Base-by-base conservation (phyloP, 208 protist genomes). In the Trypanosoma platydactyli region DNA sequence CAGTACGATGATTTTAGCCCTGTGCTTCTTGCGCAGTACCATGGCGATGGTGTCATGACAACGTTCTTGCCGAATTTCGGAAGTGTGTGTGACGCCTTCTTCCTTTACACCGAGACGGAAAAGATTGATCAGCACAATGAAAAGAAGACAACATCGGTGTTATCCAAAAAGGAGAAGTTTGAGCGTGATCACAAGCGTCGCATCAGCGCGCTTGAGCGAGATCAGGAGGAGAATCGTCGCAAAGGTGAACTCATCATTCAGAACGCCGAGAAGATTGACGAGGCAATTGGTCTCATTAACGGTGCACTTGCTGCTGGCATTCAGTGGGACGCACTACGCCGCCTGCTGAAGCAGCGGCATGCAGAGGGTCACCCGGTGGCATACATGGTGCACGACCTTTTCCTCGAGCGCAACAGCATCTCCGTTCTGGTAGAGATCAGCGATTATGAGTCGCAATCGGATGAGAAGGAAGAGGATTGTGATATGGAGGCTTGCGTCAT, bases 141-240 rank as follows among this genome's bases (percentile, higher is more conserved):
- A 27, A 86, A 90, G 71, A 73, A 94, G 41, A 85, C 93, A 41
- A 85, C 64, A 3, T 71, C 72, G 15, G 91, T 82, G 12, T 53
- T 91, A 51, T 90, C 86, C 13, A 98, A 98, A 65, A 64, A 96
- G 30, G 94, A 97, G 29, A 95, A 97, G 71, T 91, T 97, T 22
- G 77, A 86, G 41, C 57, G 71, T 9, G 91, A 97, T 62, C 90
- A 97, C 80, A 70, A 87, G 48, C 75, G 88, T n/a, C 90, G 94
- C 64, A 72, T 98, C n/a, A 53, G 79, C 20, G 73, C 35, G 13
- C 85, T 98, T 16, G 80, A 95, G 71, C 27, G 42, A 4, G 71
- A 88, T 44, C 74, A 88, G 38, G 83, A 71, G 30, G 52, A 73
- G 22, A 91, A 91, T 48, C 56, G 79, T n/a, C 65, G 55, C 25